Base-by-base conservation (phyloP, 345 rosid genomes). In the Clausena lansium region DNA sequence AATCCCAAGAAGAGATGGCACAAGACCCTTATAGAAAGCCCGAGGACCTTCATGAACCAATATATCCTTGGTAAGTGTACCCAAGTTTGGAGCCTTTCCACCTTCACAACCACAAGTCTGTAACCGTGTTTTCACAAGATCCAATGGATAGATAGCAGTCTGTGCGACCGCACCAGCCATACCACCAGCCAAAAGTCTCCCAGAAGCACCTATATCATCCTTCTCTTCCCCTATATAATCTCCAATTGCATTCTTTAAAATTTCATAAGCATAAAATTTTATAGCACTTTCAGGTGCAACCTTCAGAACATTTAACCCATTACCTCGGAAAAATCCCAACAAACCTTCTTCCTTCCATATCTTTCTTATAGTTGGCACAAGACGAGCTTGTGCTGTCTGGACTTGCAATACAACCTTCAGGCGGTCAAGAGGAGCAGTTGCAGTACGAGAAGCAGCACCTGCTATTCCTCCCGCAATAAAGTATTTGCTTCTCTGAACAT, bases 231-330 rank as follows among this genome's bases (percentile, higher is more conserved):
- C 94, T 30, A 63, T 80, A 77, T 35, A 25, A 38, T 83, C 82
- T 78, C 83, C 85, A 19, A 92, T 88, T 4, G 84, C 83, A 7
- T 83, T 83, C 85, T 96, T 94, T 45, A 94, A 81, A 86, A 89
- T 79, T 88, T 96, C 99, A 79, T 94, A 96, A 32, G 90, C 78
- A 79, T 90, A 92, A 85, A 96, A 96, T 86, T 87, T 96, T 24
- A 96, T 85, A 67, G 99, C 99, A 81, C 98, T 96, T 85, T 96
- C 99, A 62, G 99, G 99, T 76, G 98, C 95, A 5, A 96, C 99
- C 87, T 96, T 96, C 69, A 89, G 77, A 39, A 92, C 94, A 67
- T 96, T 96, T 73, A 96, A 83, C 38, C 99, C 99, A 79, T 94
- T 94, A 30, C 99, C 99, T 67, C 98, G 89, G 75, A 92, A 96